phyloP scores from a whole-genome alignment of 495 filamentous ascomycete species.

The Annulohypoxylon maeteangense region DNA sequence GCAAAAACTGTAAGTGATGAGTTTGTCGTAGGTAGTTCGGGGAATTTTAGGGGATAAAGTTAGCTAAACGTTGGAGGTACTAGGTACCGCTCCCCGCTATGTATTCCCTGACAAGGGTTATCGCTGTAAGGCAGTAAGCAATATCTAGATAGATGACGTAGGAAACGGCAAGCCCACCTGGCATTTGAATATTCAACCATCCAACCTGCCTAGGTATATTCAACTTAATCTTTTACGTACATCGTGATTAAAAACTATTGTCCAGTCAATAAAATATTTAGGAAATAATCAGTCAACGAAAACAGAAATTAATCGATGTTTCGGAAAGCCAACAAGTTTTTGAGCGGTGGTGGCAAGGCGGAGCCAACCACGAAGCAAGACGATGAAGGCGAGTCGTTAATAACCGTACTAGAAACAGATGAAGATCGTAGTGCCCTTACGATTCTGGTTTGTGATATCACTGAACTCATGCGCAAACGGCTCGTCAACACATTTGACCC shows the following conservation, averaged over 20 bases:
- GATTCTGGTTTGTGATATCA: constrained; percentile 53
- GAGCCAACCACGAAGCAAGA: constrained; percentile 22
- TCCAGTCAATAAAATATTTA: neutral
- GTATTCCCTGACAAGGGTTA: constrained; percentile 9
- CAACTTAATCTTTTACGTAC: neutral
- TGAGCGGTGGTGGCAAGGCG: constrained; percentile 24
- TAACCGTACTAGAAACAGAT: constrained; percentile 43
- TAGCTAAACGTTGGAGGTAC: neutral
- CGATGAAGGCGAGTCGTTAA: constrained; percentile 44
- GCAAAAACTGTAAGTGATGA: constrained; percentile 8
- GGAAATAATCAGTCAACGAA: neutral
- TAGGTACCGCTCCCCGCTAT: neutral
- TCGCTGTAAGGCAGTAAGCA: constrained; percentile 21
- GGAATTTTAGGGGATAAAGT: no score
- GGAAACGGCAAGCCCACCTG: neutral
- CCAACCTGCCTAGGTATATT: constrained; percentile 7
- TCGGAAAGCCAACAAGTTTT: constrained; percentile 36
- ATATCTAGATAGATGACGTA: constrained; percentile 33
- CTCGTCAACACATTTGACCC: constrained; percentile 54
- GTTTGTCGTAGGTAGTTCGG: no score
- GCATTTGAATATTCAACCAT: no score
- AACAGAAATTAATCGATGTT: constrained; percentile 38
- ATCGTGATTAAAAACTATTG: neutral
- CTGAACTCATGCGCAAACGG: constrained; percentile 54
- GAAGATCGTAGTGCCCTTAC: constrained; percentile 51